Evolutionary conservation across 1,284 basidiomycete genomes (phyloP), one percentile per base, ranked within the genome.

Genomic region (Filobasidium uniguttulatum): DNA sequence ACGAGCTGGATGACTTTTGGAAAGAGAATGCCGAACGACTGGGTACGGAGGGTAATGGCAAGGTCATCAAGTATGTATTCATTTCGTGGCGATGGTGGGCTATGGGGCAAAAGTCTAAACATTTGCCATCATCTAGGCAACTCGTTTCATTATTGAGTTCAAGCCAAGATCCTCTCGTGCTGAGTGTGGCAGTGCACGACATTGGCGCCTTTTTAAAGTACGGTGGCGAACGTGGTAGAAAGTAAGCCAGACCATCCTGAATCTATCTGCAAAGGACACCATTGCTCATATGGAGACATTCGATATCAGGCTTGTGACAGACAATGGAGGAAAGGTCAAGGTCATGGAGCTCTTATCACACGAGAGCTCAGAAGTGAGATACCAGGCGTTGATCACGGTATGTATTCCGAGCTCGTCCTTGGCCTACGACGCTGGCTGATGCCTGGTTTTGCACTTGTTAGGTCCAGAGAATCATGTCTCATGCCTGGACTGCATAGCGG

Each of bases 1-100:
- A 98, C 64, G 85, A 90, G 62, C 87, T 85, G 6, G 93, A 97
- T 52, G 81, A 89, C 46, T 99, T 99, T 71, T 98, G 93, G 93
- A 87, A 85, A 62, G 88, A 93, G 71, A 97, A 98, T 62, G 88
- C 84, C 0, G 69, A 81, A 63, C 70, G 96, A 45, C 85, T 89
- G 56, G 85, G 88, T 48, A 85, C 86, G 57, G 87, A 91, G 55
- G 79, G 77, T 51, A 81, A 85, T 61, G 77, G 81, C 55, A 79
- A 81, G 59, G 81, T 85, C 55, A 74, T 93, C 53, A 88, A 83
- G 87, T 89, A 55, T 26, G 67, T 62, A 26, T 31, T 9, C 30
- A 15, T 43, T 26, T 28, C 7, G 6, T 4, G 15, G 6, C 3
- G 8, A 5, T 26, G 15, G n/a, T 23, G 22, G n/a, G 22, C 20